Percentiles rank a stretch among this genome's conserved stretches.
Evolutionary conservation across 257 asterid genomes (phyloP).

Genomic region (Solanum rostratum): DNA sequence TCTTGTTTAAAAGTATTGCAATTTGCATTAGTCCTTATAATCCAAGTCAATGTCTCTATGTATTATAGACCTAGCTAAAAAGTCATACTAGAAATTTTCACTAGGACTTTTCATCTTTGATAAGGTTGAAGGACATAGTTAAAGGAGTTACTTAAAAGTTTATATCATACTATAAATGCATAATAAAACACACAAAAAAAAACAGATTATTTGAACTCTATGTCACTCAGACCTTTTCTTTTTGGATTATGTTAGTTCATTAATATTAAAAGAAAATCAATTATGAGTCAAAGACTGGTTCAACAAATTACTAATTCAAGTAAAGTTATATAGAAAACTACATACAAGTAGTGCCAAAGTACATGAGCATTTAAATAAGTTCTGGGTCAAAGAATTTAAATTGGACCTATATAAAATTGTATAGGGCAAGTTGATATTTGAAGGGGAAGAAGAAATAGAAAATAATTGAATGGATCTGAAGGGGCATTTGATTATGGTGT

Average conservation of each 20-base stretch:
- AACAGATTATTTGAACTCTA: no score
- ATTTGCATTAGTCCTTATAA: background rate
- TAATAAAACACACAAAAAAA: no score
- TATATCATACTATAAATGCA: background rate
- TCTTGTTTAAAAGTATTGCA: background rate
- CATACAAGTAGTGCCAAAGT: background rate
- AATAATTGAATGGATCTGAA: background rate
- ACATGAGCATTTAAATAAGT: background rate
- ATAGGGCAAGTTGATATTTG: background rate
- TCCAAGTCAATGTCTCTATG: background rate
- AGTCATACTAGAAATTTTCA: background rate
- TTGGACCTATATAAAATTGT: background rate
- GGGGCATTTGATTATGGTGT: background rate
- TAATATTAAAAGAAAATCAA: background rate
- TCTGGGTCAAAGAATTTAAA: background rate
- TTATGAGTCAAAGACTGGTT: background rate
- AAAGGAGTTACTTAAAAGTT: background rate
- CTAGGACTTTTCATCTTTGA: background rate
- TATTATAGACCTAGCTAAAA: background rate
- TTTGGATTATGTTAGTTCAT: background rate
- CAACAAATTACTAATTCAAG: background rate
- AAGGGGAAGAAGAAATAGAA: background rate
- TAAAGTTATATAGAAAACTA: background rate
- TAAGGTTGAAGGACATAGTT: background rate
- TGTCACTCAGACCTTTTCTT: background rate